These are phyloP conservation scores for Cystofilobasidium bisporidii DNA, from an alignment of 768 basidiomycete genomes.

Conservation along the genomic window DNA sequence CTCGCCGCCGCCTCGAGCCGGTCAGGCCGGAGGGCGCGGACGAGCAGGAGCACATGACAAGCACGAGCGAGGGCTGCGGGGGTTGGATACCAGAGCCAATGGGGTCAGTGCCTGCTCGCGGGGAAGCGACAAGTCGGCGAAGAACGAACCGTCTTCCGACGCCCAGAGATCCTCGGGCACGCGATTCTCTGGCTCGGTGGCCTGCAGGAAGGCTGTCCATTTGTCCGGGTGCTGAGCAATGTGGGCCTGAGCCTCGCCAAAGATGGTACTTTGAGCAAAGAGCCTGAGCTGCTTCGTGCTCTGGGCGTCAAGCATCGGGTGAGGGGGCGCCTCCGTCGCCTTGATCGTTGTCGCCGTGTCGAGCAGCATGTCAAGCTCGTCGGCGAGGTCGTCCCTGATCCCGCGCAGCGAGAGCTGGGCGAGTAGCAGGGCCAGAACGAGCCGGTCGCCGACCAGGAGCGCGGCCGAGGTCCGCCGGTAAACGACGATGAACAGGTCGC, in stretches of 20 bases:
- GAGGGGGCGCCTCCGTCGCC: not conserved
- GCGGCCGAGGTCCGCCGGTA: constrained; percentile 84
- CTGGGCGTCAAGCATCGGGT: constrained; percentile 14
- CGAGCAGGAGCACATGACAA: constrained; percentile 49
- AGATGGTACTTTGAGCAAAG: constrained; percentile 3
- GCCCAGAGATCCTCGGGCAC: constrained; percentile 12
- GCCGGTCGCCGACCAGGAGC: constrained; percentile 76
- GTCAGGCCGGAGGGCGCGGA: constrained; percentile 89
- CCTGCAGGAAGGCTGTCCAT: constrained; percentile 14
- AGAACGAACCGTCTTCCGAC: constrained; percentile 12
- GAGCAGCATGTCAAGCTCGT: constrained; percentile 84
- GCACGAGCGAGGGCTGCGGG: constrained; percentile 17
- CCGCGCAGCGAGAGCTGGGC: constrained; percentile 80
- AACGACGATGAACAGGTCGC: constrained; percentile 79
- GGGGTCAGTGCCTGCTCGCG: too few species aligned
- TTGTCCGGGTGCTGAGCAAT: constrained; percentile 7
- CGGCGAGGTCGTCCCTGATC: constrained; percentile 49
- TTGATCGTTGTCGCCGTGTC: constrained; percentile 58
- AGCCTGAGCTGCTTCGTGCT: constrained; percentile 13
- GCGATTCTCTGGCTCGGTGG: constrained; percentile 13
- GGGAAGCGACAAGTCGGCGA: too few species aligned
- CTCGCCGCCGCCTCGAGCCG: constrained; percentile 75
- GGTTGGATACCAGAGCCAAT: not conserved
- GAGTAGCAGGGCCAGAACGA: constrained; percentile 80
- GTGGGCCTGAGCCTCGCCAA: constrained; percentile 14